A percentile compares a stretch with the other conserved stretches of the same genome.
phyloP scores from a whole-genome alignment of 1,284 basidiomycete species.

The Heterobasidion annosum region DNA sequence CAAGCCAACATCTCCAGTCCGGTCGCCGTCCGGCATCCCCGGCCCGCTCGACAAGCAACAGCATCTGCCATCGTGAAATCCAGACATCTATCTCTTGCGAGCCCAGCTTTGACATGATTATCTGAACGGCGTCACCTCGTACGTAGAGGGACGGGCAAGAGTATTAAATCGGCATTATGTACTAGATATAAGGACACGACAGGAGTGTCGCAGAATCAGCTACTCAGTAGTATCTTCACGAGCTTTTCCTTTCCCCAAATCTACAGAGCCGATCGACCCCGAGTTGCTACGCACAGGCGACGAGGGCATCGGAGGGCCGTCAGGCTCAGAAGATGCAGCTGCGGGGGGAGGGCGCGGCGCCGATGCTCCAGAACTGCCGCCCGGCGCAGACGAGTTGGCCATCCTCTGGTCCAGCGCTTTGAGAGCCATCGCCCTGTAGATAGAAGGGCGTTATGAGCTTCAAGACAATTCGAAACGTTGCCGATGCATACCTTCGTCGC shows the following conservation, averaged over 20 bases:
- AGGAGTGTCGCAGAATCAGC: background rate
- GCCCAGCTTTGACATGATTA: too few species aligned
- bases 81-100: too few species aligned
- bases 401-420: slow-evolving; percentile 93
- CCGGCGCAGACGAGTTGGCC: slow-evolving; percentile 31
- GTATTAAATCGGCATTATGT: too few species aligned
- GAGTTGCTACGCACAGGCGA: slow-evolving; percentile 15
- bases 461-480: background rate
- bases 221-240: slow-evolving; percentile 10
- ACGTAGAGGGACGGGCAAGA: too few species aligned
- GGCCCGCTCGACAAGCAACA: too few species aligned
- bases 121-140: too few species aligned
- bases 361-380: slow-evolving; percentile 23
- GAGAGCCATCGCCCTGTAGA: slow-evolving; percentile 75
- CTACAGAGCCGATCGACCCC: slow-evolving; percentile 15
- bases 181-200: background rate
- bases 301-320: slow-evolving; percentile 17
- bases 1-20: background rate
- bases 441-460: background rate
- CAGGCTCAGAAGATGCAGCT: slow-evolving; percentile 22
- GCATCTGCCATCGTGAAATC: too few species aligned
- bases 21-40: too few species aligned
- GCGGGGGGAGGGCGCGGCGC: slow-evolving; percentile 27
- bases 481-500: slow-evolving; percentile 59
- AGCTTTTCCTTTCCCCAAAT: slow-evolving; percentile 3